A percentile compares a stretch with the other conserved stretches of the same genome.
phyloP scores from a whole-genome alignment of 208 protist genomes.

The Trypanosoma avium region DNA sequence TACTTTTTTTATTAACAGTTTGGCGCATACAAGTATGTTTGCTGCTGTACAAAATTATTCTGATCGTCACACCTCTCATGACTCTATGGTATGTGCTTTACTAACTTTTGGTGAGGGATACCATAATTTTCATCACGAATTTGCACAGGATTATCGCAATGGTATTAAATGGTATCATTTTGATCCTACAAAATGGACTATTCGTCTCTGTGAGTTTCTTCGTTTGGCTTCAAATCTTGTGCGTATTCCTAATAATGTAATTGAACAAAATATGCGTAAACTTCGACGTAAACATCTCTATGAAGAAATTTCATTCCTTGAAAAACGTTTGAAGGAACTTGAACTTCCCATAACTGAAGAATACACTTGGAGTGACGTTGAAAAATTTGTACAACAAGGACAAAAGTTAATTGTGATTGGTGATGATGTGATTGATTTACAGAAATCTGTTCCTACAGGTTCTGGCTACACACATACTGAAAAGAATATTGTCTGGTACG shows the following conservation, averaged over 20 bases:
- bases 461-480: conserved; percentile 64
- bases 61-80: conserved; percentile 77
- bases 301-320: conserved; percentile 29
- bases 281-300: conserved; percentile 41
- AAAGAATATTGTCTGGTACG: conserved; percentile 70
- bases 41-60: conserved; percentile 76
- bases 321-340: conserved; percentile 43
- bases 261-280: conserved; percentile 58
- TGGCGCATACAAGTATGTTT: conserved; percentile 82
- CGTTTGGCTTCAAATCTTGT: conserved; percentile 67
- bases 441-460: conserved; percentile 52
- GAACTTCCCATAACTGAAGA: conserved; percentile 35
- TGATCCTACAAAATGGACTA: conserved; percentile 91
- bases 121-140: conserved; percentile 95
- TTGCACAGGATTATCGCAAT: conserved; percentile 91
- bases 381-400: conserved; percentile 55
- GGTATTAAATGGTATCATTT: conserved; percentile 90
- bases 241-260: conserved; percentile 59
- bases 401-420: conserved; percentile 68
- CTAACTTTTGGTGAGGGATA: conserved; percentile 91
- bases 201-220: conserved; percentile 55
- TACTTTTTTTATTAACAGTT: conserved; percentile 93
- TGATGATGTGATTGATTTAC: conserved; percentile 69
- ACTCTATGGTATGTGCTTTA: conserved; percentile 81
- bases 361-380: conserved; percentile 68